A percentile compares a stretch with the other conserved stretches of the same genome.
Conservation (phyloP, 495 filamentous ascomycete species). For the Haplographium delicatum region DNA sequence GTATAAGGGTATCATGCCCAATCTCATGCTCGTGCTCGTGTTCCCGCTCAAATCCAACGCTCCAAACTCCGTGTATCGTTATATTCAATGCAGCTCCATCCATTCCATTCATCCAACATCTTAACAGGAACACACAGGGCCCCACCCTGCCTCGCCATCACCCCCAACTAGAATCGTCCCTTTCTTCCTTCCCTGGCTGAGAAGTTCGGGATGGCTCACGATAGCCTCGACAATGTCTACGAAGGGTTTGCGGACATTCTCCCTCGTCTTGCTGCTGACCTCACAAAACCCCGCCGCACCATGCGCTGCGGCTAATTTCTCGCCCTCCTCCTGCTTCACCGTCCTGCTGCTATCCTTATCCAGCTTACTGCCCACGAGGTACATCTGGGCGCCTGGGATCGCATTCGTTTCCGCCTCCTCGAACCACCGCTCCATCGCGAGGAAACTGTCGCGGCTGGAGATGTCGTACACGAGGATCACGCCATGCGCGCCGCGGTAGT, state of each 20-base stretch:
- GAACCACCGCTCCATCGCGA: constrained; percentile 54
- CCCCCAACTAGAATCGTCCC: constrained; percentile 13
- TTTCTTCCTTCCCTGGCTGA: constrained; percentile 6
- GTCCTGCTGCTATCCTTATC: constrained; percentile 43
- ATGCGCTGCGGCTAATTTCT: constrained; percentile 42
- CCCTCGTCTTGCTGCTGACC: constrained; percentile 48
- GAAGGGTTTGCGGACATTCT: constrained; percentile 49
- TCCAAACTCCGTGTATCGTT: background rate
- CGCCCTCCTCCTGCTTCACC: constrained; percentile 42
- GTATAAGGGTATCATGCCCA: constrained; percentile 21
- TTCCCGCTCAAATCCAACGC: background rate
- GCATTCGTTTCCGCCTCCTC: constrained; percentile 51
- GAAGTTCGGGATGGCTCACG: constrained; percentile 35
- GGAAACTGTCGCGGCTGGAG: constrained; percentile 47
- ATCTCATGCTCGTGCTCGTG: no score
- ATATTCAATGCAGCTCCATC: constrained; percentile 9
- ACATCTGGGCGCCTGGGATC: constrained; percentile 44
- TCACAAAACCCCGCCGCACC: constrained; percentile 47
- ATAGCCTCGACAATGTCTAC: constrained; percentile 50
- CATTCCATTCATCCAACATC: background rate
- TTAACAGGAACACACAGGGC: constrained; percentile 29
- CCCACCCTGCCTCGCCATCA: constrained; percentile 8
- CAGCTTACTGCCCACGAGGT: constrained; percentile 52
- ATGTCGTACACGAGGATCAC: constrained; percentile 58
- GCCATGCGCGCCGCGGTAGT: constrained; percentile 56